Evolutionary conservation across 2,329 filamentous ascomycete genomes (phyloP).

Genomic region (Macrophomina pseudophaseolina): DNA sequence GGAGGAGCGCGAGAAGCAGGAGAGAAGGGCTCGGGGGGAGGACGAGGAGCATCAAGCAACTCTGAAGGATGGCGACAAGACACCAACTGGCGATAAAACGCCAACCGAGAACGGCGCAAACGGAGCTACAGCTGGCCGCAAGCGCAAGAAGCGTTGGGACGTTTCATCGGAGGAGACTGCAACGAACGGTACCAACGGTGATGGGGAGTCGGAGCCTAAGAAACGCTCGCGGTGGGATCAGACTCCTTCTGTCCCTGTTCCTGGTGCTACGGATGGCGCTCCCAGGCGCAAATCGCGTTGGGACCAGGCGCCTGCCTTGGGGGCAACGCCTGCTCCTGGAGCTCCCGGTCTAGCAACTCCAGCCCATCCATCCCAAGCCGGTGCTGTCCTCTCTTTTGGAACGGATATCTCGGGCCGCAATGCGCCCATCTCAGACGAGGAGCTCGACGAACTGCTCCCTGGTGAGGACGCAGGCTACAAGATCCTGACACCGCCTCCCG

Average conservation of each 20-base stretch:
- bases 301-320: conserved; percentile 79
- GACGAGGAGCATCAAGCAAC: conserved; percentile 73
- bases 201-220: conserved; percentile 35
- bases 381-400: conserved; percentile 69
- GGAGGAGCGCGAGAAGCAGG: conserved; percentile 81
- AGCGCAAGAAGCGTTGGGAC: conserved; percentile 97
- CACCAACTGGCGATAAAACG: conserved; percentile 1
- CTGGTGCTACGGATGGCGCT: conserved; percentile 47
- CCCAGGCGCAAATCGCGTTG: conserved; percentile 83
- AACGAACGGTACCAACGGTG: conserved; percentile 45
- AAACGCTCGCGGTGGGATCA: conserved; percentile 91
- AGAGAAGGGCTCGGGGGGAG: conserved; percentile 68
- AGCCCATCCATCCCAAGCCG: conserved; percentile 70
- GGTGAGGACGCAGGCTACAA: conserved; percentile 80
- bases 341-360: conserved; percentile 78
- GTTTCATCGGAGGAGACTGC: conserved; percentile 66
- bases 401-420: conserved; percentile 81
- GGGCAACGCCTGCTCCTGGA: conserved; percentile 70
- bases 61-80: conserved; percentile 71
- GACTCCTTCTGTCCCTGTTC: conserved; percentile 61
- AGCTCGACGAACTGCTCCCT: conserved; percentile 89
- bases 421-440: conserved; percentile 85
- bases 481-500: conserved; percentile 85
- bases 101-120: conserved; percentile 68
- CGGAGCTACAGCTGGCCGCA: conserved; percentile 63